Evolutionary conservation across 139 green algal species (phyloP).

Genomic region (Deuterostichococcus epilithicus): DNA sequence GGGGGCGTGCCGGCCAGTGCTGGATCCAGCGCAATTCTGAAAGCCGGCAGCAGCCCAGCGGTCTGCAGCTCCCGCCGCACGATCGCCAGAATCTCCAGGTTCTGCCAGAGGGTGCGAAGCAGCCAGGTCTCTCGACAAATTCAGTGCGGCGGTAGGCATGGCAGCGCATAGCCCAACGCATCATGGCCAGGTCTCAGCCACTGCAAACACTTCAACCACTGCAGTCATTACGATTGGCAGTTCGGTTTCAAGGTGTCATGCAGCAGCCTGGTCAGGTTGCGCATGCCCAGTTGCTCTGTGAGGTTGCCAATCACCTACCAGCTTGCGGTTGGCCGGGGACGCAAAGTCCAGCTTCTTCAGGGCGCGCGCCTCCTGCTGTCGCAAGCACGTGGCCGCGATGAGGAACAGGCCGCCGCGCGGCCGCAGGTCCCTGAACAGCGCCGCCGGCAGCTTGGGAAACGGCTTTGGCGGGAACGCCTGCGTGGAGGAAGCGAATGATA

Average conservation of each 20-base stretch:
- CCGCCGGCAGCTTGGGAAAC: slow-evolving; percentile 44
- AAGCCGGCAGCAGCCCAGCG: slow-evolving; percentile 31
- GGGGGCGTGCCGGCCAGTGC: neutral
- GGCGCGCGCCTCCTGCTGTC: slow-evolving; percentile 42
- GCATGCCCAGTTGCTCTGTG: neutral
- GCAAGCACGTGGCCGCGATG: slow-evolving; percentile 45
- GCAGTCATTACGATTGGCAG: too few relatives aligned
- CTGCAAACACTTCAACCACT: too few relatives aligned
- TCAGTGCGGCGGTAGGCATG: too few relatives aligned
- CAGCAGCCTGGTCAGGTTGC: neutral
- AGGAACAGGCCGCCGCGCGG: slow-evolving; percentile 47
- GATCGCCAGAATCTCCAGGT: slow-evolving; percentile 54
- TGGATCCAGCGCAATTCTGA: neutral
- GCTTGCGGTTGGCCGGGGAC: slow-evolving; percentile 45
- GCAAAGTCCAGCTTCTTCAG: slow-evolving; percentile 61
- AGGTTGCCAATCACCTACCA: slow-evolving; percentile 32
- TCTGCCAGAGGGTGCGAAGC: too few relatives aligned
- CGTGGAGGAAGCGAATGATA: neutral
- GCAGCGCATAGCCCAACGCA: too few relatives aligned
- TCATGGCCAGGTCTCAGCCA: too few relatives aligned
- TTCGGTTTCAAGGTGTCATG: too few relatives aligned
- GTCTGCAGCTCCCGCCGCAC: slow-evolving; percentile 54
- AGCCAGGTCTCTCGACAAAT: too few relatives aligned
- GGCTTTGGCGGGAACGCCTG: slow-evolving; percentile 44
- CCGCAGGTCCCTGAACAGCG: slow-evolving; percentile 34